Base-by-base conservation (phyloP, 176 grass and related monocot genomes). In the Miscanthus lutarioriparius region DNA sequence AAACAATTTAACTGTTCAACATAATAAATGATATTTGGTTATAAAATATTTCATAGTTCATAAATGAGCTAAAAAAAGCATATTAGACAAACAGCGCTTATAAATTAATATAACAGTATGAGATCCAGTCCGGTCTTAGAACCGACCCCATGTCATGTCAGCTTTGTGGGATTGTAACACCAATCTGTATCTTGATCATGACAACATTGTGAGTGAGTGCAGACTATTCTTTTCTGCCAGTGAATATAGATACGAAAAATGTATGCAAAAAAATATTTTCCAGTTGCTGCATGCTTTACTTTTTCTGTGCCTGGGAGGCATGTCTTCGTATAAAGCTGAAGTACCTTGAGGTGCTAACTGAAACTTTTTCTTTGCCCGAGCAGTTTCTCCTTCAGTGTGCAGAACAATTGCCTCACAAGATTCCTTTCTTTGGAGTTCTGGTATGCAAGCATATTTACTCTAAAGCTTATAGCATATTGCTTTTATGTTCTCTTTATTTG, bases 391-490 rank as follows among this genome's bases (percentile, higher is more conserved):
- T 98, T 82, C 81, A 96, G 65, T 95, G 91, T 40, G 91, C 91
- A 6, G 93, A 95, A 82, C 96, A 98, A 84, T 76, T 98, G 71
- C 96, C 96, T 64, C 96, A 98, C 88, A 98, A 98, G 87, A 88
- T 92, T 83, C 96, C 96, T 58, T 92, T 98, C 65, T 96, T 94
- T 86, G 93, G 87, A 78, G 96, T 98, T 75, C 84, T 98, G 96
- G 96, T 98, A 95, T 41, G 92, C 51, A 41, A 56, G 36, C 62
- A 28, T 48, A 36, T 58, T 90, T 82, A 70, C 67, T 71, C 64
- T 63, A 61, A 80, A 74, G 32, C 23, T 37, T 35, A 32, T 76
- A n/a, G 5, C 41, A 36, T 67, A 80, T 62, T 70, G 35, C 66
- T 67, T 58, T 28, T 70, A 32, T 75, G 16, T 20, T 25, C 4